These are phyloP conservation scores for Annona squamosa DNA, from an alignment of 164 flowering plant genomes.

Conservation along the genomic window DNA sequence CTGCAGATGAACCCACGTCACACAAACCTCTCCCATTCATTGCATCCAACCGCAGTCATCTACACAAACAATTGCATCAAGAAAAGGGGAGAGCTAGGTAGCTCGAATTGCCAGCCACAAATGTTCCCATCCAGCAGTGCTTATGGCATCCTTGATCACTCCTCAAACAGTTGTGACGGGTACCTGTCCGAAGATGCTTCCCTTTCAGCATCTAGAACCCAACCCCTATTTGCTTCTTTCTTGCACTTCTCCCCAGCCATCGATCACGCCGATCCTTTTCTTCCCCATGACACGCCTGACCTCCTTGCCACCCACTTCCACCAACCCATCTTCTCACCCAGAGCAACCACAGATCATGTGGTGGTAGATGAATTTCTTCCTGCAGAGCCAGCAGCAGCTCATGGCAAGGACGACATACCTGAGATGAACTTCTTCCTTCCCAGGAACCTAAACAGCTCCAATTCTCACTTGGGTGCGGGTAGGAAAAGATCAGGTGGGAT, in stretches of 20 bases:
- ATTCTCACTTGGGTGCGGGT: too few relatives aligned
- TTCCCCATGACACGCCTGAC: conserved; percentile 10
- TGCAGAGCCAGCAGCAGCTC: not conserved
- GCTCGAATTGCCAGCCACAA: conserved; percentile 19
- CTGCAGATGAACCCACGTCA: conserved; percentile 9
- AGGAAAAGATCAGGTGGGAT: not conserved
- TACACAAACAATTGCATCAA: not conserved
- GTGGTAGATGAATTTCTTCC: not conserved
- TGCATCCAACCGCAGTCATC: not conserved
- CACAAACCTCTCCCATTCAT: not conserved
- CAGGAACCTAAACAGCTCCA: too few relatives aligned
- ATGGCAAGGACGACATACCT: too few relatives aligned
- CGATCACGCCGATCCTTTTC: conserved; percentile 5
- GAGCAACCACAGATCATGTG: not conserved
- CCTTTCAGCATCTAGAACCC: not conserved
- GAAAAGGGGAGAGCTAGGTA: conserved; percentile 5
- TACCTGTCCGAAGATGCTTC: conserved; percentile 7
- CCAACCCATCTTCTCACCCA: not conserved
- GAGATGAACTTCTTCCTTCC: not conserved
- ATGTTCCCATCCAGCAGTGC: conserved; percentile 31
- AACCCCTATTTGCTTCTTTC: too few relatives aligned
- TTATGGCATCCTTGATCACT: not conserved
- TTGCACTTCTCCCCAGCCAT: conserved; percentile 13
- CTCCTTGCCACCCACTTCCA: conserved; percentile 1
- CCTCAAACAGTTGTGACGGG: conserved; percentile 8